A percentile compares a stretch with the other conserved stretches of the same genome.
Conservation (phyloP, 73 alveolate genomes). For the Uronychia setigera region DNA sequence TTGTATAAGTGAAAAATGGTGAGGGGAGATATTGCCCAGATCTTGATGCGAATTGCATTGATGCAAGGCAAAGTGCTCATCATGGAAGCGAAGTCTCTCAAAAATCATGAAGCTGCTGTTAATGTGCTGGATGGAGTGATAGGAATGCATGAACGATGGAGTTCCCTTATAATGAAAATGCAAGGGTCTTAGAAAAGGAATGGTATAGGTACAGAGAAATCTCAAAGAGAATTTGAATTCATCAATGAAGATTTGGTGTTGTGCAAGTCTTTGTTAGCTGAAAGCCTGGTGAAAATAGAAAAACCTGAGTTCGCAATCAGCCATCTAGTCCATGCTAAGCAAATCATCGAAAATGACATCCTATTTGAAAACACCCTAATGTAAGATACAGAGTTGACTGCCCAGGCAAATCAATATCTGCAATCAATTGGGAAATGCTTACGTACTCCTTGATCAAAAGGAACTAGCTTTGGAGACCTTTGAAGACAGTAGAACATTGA, state of each 20-base stretch:
- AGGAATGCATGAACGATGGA: background rate
- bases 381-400: background rate
- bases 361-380: background rate
- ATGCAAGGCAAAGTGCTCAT: background rate
- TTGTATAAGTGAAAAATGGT: background rate
- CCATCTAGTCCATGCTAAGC: background rate
- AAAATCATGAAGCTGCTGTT: background rate
- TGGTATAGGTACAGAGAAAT: background rate
- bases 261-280: background rate
- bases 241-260: background rate
- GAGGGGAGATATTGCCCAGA: background rate
- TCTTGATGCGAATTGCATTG: background rate
- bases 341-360: background rate
- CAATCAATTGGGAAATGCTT: background rate
- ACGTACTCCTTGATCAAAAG: background rate
- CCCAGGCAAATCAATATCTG: background rate
- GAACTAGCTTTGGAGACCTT: background rate
- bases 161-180: background rate
- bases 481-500: background rate
- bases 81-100: background rate
- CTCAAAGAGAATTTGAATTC: background rate
- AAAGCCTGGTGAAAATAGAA: background rate
- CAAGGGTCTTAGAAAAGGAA: background rate
- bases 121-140: background rate
- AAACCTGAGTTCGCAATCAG: background rate